These are phyloP conservation scores for Dimargaris cristalligena DNA, from an alignment of 192 early-diverging fungal genomes.

Conservation along the genomic window DNA sequence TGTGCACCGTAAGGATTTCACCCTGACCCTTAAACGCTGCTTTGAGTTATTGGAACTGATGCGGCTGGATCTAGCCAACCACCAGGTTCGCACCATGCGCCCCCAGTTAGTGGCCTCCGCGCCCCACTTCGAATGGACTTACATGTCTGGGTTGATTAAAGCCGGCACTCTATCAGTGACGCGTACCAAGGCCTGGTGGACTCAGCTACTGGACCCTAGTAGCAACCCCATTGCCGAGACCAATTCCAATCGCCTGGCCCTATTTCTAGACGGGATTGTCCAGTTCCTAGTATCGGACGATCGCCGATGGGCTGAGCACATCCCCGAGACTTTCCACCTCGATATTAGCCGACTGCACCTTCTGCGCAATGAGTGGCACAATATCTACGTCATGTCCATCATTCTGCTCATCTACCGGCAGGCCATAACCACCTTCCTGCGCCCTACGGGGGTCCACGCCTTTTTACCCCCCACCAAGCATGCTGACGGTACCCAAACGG, in stretches of 20 bases:
- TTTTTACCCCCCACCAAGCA: neutral
- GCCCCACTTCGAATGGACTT: constrained; percentile 4
- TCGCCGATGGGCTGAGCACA: neutral
- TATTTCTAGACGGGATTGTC: constrained; percentile 9
- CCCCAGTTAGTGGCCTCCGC: constrained; percentile 7
- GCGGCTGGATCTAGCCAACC: constrained; percentile 10
- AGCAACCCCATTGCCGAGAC: neutral
- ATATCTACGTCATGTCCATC: neutral
- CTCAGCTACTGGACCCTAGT: neutral
- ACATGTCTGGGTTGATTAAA: neutral
- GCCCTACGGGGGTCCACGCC: neutral
- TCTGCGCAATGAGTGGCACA: constrained; percentile 1
- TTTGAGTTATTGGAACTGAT: constrained; percentile 32
- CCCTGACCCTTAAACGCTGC: constrained; percentile 43
- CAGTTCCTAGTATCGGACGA: neutral
- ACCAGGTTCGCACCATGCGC: constrained; percentile 12
- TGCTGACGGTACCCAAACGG: neutral
- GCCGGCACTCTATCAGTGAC: neutral
- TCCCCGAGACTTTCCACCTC: constrained; percentile 9
- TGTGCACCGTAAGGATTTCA: constrained; percentile 39
- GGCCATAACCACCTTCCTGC: constrained; percentile 3
- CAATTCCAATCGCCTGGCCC: neutral
- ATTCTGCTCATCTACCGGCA: constrained; percentile 11
- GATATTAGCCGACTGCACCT: neutral
- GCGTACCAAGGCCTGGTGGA: constrained; percentile 7